phyloP scores from a whole-genome alignment of 2,329 filamentous ascomycete genomes.

The Colletotrichum godetiae region DNA sequence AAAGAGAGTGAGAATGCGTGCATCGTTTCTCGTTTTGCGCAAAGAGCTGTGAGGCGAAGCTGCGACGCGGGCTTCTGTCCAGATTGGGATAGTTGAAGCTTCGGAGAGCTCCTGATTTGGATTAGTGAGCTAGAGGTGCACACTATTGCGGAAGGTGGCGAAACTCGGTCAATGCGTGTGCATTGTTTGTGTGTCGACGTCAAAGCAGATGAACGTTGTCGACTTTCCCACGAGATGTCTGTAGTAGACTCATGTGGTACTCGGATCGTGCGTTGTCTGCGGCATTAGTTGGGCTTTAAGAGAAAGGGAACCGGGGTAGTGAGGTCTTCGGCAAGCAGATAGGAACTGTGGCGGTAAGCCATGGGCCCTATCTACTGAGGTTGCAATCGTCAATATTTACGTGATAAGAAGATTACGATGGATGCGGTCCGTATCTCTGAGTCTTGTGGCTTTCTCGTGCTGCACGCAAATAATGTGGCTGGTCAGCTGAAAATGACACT shows the following conservation, averaged over 20 bases:
- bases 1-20: neutral
- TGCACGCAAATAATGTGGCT: neutral
- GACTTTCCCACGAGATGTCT: neutral
- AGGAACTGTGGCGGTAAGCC: neutral
- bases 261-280: neutral
- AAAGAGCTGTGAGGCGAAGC: neutral
- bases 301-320: neutral
- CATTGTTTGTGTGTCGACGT: neutral
- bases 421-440: neutral
- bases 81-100: neutral
- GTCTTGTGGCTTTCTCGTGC: neutral
- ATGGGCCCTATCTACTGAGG: no score
- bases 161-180: conserved; percentile 18
- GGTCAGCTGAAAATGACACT: neutral
- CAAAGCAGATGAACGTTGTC: neutral
- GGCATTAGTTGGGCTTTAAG: neutral
- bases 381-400: neutral
- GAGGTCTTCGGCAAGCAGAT: neutral
- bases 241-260: neutral
- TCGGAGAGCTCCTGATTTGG: conserved; percentile 16
- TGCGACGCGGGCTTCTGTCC: neutral
- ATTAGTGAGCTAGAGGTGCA: neutral
- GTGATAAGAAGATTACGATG: neutral
- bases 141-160: neutral
- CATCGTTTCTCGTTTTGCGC: conserved; percentile 29